Conservation (phyloP, 768 basidiomycete species). For the Trametes villosa region DNA sequence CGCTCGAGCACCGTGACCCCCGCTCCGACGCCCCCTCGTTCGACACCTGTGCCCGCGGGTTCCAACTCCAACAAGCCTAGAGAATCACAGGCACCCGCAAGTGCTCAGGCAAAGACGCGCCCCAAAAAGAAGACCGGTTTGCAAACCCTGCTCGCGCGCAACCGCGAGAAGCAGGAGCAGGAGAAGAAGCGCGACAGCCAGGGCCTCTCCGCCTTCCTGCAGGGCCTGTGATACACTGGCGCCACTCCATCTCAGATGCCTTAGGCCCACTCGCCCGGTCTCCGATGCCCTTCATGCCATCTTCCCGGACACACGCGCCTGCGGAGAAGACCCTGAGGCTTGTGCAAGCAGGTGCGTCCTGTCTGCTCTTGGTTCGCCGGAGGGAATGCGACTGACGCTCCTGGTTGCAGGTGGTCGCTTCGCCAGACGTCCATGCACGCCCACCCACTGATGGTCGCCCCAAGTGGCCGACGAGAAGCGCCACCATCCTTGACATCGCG, state of each 20-base stretch:
- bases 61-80: not conserved
- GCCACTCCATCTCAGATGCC: not conserved
- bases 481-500: no score
- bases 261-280: not conserved
- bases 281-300: not conserved
- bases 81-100: not conserved
- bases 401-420: not conserved
- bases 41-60: constrained; percentile 5
- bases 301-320: not conserved
- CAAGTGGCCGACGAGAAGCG: not conserved
- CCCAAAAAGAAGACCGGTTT: constrained; percentile 61
- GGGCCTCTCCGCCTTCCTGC: constrained; percentile 61
- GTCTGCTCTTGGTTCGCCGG: not conserved
- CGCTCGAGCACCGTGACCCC: constrained; percentile 8
- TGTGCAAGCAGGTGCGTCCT: not conserved
- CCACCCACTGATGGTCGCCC: not conserved
- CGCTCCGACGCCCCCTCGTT: not conserved
- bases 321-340: not conserved
- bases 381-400: not conserved
- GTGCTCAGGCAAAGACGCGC: constrained; percentile 39
- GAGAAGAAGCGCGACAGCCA: constrained; percentile 39
- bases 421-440: not conserved
- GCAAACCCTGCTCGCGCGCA: constrained; percentile 66
- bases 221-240: constrained; percentile 37
- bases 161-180: constrained; percentile 55